A percentile compares a stretch with the other conserved stretches of the same genome.
phyloP scores from a whole-genome alignment of 352 stramenopile species.

The Phytophthora meadii region DNA sequence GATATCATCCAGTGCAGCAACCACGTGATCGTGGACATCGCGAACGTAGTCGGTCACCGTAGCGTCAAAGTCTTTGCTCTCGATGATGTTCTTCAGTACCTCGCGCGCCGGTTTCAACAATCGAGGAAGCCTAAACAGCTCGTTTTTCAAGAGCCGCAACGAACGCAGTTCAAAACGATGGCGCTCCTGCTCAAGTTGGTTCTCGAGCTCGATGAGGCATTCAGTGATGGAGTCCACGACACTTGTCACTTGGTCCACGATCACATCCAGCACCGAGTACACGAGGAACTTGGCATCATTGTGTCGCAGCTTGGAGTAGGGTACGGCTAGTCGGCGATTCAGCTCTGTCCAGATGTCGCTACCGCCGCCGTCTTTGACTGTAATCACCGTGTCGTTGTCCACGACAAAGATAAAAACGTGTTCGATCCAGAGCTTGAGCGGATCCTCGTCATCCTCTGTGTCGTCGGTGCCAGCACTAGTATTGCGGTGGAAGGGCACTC shows the following conservation, averaged over 20 bases:
- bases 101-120: conserved; percentile 84
- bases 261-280: conserved; percentile 88
- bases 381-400: conserved; percentile 85
- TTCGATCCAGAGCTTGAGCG: conserved; percentile 82
- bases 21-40: conserved; percentile 87
- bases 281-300: conserved; percentile 90
- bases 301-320: conserved; percentile 91
- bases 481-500: conserved; percentile 30
- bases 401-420: conserved; percentile 88
- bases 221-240: conserved; percentile 83
- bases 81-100: conserved; percentile 86
- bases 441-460: conserved; percentile 55
- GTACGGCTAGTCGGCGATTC: conserved; percentile 72
- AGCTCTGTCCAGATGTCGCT: conserved; percentile 81
- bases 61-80: conserved; percentile 84
- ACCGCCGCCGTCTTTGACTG: conserved; percentile 74
- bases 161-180: conserved; percentile 80
- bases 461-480: conserved; percentile 24
- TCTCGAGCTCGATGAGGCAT: conserved; percentile 79
- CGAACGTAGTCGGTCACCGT: conserved; percentile 83
- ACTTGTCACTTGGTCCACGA: conserved; percentile 84
- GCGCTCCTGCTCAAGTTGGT: conserved; percentile 67
- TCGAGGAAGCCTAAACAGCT: conserved; percentile 77
- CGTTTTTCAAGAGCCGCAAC: conserved; percentile 78
- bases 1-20: conserved; percentile 84